These are phyloP conservation scores for Hemileia vastatrix DNA, from an alignment of 1,284 basidiomycete genomes.

Conservation along the genomic window DNA sequence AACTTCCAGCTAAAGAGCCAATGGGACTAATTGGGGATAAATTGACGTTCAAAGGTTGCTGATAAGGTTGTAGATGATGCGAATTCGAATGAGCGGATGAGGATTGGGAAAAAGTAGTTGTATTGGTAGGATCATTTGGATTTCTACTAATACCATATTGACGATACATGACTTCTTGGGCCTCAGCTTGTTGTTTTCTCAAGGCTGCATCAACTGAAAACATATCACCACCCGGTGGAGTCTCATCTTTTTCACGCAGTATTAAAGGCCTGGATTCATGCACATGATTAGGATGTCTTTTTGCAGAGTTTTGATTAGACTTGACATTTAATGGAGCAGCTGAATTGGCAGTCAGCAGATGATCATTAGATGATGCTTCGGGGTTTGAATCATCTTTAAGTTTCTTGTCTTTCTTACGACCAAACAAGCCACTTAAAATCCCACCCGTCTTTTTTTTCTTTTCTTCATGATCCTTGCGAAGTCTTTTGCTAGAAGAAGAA, in stretches of 20 bases:
- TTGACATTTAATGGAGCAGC: slow-evolving; percentile 13
- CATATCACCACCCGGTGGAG: slow-evolving; percentile 42
- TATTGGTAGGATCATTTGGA: slow-evolving; percentile 33
- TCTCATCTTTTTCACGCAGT: too few species aligned
- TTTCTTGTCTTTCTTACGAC: slow-evolving; percentile 60
- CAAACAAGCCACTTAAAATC: slow-evolving; percentile 64
- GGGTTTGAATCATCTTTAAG: slow-evolving; percentile 47
- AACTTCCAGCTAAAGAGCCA: neutral
- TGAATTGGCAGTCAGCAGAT: slow-evolving; percentile 25
- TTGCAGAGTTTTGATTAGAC: slow-evolving; percentile 36
- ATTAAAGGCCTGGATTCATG: slow-evolving; percentile 22
- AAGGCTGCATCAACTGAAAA: slow-evolving; percentile 39
- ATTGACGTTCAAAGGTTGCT: slow-evolving; percentile 3
- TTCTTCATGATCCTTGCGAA: slow-evolving; percentile 7
- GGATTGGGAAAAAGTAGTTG: slow-evolving; percentile 7
- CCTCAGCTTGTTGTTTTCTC: slow-evolving; percentile 71
- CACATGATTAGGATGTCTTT: too few species aligned
- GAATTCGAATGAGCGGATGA: too few species aligned
- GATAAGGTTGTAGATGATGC: too few species aligned
- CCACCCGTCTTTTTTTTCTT: slow-evolving; percentile 56
- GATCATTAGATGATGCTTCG: slow-evolving; percentile 29
- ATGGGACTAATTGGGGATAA: slow-evolving; percentile 22
- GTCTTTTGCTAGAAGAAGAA: neutral
- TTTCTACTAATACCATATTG: slow-evolving; percentile 53
- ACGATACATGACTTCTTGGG: slow-evolving; percentile 76